Base-by-base conservation (phyloP, 352 stramenopile species). In the Pythium apleroticum region DNA sequence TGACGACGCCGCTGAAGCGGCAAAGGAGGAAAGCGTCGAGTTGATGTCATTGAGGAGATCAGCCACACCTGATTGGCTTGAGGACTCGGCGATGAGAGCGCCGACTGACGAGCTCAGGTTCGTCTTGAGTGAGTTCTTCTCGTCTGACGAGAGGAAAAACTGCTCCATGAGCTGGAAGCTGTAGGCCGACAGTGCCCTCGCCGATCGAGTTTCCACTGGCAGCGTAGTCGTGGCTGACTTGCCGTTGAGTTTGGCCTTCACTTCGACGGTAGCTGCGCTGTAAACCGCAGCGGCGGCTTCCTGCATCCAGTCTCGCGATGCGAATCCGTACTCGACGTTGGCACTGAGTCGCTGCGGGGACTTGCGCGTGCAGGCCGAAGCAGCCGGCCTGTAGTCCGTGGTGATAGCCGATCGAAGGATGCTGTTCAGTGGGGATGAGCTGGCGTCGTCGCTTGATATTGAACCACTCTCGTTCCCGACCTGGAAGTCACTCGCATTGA, bases 241-340 rank as follows among this genome's bases (percentile, higher is more conserved):
- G 4, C 15, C 46, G 1, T 4, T 17, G 0, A 56, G 57, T 1
- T 19, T 24, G 2, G 57, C 20, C 27, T 54, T 41, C 5, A 59
- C 59, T 50, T 53, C 41, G 20, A 22, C 24, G 0, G 35, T 39
- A 12, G 20, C 11, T 3, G 22, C 20, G 22, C 20, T 28, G 46
- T 19, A 25, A 10, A 39, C 46, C 8, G 10, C 24, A 30, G 33
- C 0, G 6, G 43, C 57, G 11, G 58, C 17, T 28, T 25, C 31
- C 14, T 62, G 28, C 22, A 88, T 70, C 84, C 84, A 92, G 10
- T 62, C 28, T 8, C 66, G 72, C 14, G 80, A 79, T 4, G 76
- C 58, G 50, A 89, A 90, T 0, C 74, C 84, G 35, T 84, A 92
- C 22, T 77, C 71, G 12, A 89, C 41, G 19, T 72, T 63, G 2